Percentiles rank a stretch among this genome's conserved stretches.
phyloP scores from a whole-genome alignment of 2,329 filamentous ascomycete genomes.

The Venturia pyrina region DNA sequence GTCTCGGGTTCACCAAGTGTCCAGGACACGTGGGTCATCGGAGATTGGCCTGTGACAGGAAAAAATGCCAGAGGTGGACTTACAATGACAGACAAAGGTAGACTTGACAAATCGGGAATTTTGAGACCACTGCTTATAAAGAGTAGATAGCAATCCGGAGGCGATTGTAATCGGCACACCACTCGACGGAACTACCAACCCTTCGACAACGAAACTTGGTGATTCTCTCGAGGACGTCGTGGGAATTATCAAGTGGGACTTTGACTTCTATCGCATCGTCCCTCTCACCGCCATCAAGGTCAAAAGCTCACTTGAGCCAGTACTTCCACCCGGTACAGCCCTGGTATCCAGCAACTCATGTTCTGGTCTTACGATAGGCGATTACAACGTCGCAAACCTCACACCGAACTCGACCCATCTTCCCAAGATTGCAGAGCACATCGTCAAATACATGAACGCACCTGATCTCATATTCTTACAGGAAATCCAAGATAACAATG shows the following conservation, averaged over 20 bases:
- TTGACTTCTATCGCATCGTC: constrained; percentile 60
- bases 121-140: too few relatives aligned
- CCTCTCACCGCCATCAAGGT: constrained; percentile 49
- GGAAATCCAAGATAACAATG: constrained; percentile 60
- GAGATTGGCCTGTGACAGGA: constrained; percentile 54
- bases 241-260: constrained; percentile 55
- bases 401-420: constrained; percentile 46
- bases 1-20: constrained; percentile 24
- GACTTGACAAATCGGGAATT: constrained; percentile 46
- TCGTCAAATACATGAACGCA: constrained; percentile 51
- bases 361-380: constrained; percentile 33
- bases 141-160: too few relatives aligned
- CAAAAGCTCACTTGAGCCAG: constrained; percentile 33
- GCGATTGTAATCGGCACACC: too few relatives aligned
- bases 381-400: constrained; percentile 64
- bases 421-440: constrained; percentile 50
- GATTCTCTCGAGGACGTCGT: constrained; percentile 57
- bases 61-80: constrained; percentile 53
- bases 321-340: constrained; percentile 45
- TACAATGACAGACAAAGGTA: constrained; percentile 48
- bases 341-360: too few relatives aligned
- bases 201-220: constrained; percentile 38
- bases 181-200: too few relatives aligned
- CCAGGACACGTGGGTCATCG: constrained; percentile 60
- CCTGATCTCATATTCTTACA: constrained; percentile 61